A percentile compares a stretch with the other conserved stretches of the same genome.
Evolutionary conservation across 2,329 filamentous ascomycete genomes (phyloP).

Genomic region (Epichloe gansuensis): DNA sequence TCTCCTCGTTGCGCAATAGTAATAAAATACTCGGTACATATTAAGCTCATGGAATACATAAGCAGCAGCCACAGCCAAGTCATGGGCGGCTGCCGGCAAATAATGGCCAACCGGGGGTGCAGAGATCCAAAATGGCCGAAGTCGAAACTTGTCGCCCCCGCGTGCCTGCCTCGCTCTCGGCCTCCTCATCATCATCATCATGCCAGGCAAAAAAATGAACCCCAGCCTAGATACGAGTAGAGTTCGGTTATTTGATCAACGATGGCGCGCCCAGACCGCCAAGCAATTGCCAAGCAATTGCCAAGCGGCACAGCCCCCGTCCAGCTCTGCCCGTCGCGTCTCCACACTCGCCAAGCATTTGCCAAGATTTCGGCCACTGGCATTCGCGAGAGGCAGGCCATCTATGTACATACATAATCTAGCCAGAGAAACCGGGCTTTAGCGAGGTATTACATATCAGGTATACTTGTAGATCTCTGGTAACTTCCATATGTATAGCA

Average conservation of each 20-base stretch:
- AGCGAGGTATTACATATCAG: too few species aligned
- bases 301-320: background rate
- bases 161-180: too few species aligned
- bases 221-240: background rate
- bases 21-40: background rate
- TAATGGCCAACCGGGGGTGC: background rate
- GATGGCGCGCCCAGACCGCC: conserved; percentile 1
- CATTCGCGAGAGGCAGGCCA: too few species aligned
- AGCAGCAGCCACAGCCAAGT: background rate
- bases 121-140: too few species aligned
- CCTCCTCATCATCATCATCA: background rate
- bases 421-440: too few species aligned
- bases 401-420: too few species aligned
- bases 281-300: conserved; percentile 4
- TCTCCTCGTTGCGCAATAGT: too few species aligned
- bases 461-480: too few species aligned
- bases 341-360: background rate
- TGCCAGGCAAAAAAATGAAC: background rate
- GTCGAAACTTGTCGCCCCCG: too few species aligned
- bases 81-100: background rate
- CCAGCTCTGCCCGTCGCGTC: background rate
- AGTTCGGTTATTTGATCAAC: background rate
- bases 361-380: background rate
- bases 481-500: too few species aligned
- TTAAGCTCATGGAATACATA: background rate